Conservation (phyloP, 2,329 filamentous ascomycete species). For the Trichophyton equinum region DNA sequence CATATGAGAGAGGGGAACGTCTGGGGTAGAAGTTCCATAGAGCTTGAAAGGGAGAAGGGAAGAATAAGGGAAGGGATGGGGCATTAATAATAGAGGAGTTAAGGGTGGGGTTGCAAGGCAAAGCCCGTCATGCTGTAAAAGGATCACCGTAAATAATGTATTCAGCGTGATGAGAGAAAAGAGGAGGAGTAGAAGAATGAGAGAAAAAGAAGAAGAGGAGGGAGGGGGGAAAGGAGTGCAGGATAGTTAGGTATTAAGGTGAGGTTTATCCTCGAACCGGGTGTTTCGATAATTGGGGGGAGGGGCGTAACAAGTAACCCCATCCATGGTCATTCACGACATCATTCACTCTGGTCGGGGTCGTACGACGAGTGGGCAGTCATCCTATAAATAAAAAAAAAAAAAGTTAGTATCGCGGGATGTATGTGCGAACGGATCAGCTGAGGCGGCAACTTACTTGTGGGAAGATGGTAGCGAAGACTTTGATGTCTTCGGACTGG, state of each 20-base stretch:
- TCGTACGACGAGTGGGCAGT: slow-evolving; percentile 66
- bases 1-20: not conserved
- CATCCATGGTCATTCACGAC: not conserved
- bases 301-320: not conserved
- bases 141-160: not conserved
- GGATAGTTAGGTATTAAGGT: slow-evolving; percentile 13
- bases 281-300: not conserved
- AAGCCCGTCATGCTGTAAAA: not conserved
- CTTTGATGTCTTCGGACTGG: slow-evolving; percentile 84
- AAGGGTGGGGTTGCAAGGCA: not conserved
- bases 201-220: slow-evolving; percentile 8
- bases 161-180: not conserved
- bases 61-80: not conserved
- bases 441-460: slow-evolving; percentile 49
- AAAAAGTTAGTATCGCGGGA: slow-evolving; percentile 3
- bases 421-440: slow-evolving; percentile 10
- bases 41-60: not conserved
- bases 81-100: not conserved
- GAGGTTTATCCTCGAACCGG: not conserved
- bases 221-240: slow-evolving; percentile 4
- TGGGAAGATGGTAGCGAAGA: slow-evolving; percentile 97
- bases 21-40: not conserved
- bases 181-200: not conserved
- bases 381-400: slow-evolving; percentile 45
- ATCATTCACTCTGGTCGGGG: slow-evolving; percentile 26